phyloP scores from a whole-genome alignment of 2,329 filamentous ascomycete species.

The Aspergillus niger region DNA sequence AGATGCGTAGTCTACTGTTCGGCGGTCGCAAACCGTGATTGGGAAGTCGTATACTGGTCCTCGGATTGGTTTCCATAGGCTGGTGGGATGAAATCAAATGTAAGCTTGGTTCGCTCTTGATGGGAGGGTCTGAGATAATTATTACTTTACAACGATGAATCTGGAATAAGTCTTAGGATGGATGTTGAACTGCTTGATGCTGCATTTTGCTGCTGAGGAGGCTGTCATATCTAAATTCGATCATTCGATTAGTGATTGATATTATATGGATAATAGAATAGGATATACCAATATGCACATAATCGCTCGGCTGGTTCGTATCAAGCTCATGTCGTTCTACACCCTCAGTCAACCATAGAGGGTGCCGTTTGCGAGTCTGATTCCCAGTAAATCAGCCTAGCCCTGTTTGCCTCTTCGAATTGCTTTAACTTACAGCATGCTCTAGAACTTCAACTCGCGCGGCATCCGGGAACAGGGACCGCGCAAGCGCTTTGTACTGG shows the following conservation, averaged over 20 bases:
- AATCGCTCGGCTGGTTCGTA: background rate
- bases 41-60: slow-evolving; percentile 1
- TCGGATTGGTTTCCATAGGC: slow-evolving; percentile 14
- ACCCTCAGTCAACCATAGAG: background rate
- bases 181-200: too few relatives aligned
- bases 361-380: background rate
- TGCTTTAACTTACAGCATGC: background rate
- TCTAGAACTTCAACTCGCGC: background rate
- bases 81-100: too few relatives aligned
- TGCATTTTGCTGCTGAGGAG: too few relatives aligned
- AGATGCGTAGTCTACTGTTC: background rate
- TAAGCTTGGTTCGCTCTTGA: too few relatives aligned
- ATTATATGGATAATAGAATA: too few relatives aligned
- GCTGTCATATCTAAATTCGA: too few relatives aligned
- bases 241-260: too few relatives aligned
- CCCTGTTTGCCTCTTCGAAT: background rate
- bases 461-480: background rate
- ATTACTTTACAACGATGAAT: too few relatives aligned
- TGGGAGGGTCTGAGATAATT: too few relatives aligned
- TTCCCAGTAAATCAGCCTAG: background rate
- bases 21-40: background rate
- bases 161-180: too few relatives aligned
- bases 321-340: background rate
- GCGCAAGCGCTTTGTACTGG: background rate
- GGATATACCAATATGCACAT: background rate